A percentile compares a stretch with the other conserved stretches of the same genome.
phyloP scores from a whole-genome alignment of 1,284 basidiomycete species.

The Ustilago sp. region DNA sequence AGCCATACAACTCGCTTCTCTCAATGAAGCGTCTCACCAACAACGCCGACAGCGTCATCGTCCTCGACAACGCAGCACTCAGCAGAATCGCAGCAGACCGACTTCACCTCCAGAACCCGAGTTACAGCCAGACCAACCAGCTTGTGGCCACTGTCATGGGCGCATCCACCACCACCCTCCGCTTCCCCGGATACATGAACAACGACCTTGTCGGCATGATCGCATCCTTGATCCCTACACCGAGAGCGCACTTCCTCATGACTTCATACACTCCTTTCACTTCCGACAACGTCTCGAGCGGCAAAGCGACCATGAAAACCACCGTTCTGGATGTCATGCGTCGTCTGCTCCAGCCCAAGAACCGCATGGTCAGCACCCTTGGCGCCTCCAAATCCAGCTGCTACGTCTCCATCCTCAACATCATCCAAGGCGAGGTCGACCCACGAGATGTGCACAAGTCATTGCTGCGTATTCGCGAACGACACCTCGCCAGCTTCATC shows the following conservation, averaged over 20 bases:
- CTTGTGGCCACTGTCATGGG: constrained; percentile 71
- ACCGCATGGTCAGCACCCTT: constrained; percentile 95
- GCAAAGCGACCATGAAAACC: constrained; percentile 69
- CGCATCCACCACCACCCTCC: constrained; percentile 94
- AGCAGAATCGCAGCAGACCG: constrained; percentile 91
- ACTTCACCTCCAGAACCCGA: constrained; percentile 88
- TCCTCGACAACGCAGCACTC: constrained; percentile 95
- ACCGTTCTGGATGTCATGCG: constrained; percentile 95
- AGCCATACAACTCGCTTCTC: constrained; percentile 96
- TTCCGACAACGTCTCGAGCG: constrained; percentile 75
- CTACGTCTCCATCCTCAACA: constrained; percentile 97
- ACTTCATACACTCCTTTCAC: constrained; percentile 99
- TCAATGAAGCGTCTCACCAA: constrained; percentile 94
- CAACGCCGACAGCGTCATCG: constrained; percentile 96
- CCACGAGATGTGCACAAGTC: constrained; percentile 99
- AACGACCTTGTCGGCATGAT: constrained; percentile 95
- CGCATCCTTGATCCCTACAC: constrained; percentile 95
- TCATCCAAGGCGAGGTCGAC: constrained; percentile 96
- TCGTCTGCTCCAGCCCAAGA: constrained; percentile 95
- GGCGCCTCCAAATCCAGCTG: constrained; percentile 65
- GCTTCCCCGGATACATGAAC: constrained; percentile 99
- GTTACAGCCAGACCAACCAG: constrained; percentile 77
- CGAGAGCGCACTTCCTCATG: constrained; percentile 99
- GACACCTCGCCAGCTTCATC: constrained; percentile 96
- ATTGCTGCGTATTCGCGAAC: constrained; percentile 91